Percentiles rank a stretch among this genome's conserved stretches.
phyloP scores from a whole-genome alignment of 768 basidiomycete species.

The Leccinum obscurum region DNA sequence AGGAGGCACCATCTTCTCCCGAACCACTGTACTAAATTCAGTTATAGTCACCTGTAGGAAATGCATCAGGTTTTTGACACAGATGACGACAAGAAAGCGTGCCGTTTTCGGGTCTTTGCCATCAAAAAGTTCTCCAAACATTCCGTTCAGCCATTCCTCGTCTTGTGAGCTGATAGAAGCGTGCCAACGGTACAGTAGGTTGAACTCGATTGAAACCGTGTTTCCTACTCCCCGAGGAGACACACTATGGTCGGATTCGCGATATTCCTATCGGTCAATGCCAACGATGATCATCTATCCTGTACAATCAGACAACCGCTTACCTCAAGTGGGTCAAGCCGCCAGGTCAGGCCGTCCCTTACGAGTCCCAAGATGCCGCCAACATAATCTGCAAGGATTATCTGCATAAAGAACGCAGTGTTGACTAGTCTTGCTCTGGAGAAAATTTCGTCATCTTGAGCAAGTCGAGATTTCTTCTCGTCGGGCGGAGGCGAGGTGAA shows the following conservation, averaged over 20 bases:
- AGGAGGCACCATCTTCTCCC: constrained; percentile 11
- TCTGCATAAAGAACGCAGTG: constrained; percentile 68
- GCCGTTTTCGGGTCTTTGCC: constrained; percentile 44
- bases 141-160: constrained; percentile 50
- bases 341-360: constrained; percentile 62
- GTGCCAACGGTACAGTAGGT: constrained; percentile 61
- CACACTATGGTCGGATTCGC: constrained; percentile 51
- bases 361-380: constrained; percentile 72
- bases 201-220: constrained; percentile 76
- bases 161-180: constrained; percentile 55
- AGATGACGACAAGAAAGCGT: not conserved
- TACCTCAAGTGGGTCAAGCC: constrained; percentile 67
- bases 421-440: constrained; percentile 72
- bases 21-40: constrained; percentile 21
- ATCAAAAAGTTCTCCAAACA: constrained; percentile 47
- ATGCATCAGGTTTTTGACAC: not conserved
- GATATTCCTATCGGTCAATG: constrained; percentile 40
- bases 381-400: constrained; percentile 72
- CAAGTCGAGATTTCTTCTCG: constrained; percentile 25
- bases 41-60: constrained; percentile 17
- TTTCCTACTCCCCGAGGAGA: constrained; percentile 72
- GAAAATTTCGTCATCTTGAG: constrained; percentile 79
- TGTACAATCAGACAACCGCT: not conserved
- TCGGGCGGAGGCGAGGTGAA: constrained; percentile 33
- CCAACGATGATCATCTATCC: not conserved